Evolutionary conservation across 192 early-diverging fungal species (phyloP), one percentile per base, ranked within the genome.

Genomic region (Podila horticola): DNA sequence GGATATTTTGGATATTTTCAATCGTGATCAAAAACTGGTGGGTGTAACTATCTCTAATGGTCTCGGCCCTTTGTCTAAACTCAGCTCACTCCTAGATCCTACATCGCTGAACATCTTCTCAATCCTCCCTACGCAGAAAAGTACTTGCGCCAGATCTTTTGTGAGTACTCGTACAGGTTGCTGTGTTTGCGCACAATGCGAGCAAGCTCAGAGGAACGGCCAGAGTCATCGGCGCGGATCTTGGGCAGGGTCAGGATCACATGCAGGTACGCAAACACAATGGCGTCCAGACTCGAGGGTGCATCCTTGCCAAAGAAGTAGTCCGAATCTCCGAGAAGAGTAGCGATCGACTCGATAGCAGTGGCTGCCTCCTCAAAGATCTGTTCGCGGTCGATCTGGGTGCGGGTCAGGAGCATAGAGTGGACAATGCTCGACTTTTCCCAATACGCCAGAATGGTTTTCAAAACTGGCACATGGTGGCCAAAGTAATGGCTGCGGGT

Each of bases 401-500:
- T 60, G 11, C 77, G 71, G n/a, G 77, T 81, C 30, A 69, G 62
- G 31, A 81, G 71, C 77, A 81, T 81, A 1, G 77, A 64, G 48
- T 71, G 13, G 33, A 72, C 77, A 57, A 81, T 57, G 19, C 51
- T 48, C 2, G 77, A 81, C 41, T 73, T 81, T n/a, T 63, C 66
- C 5, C 58, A 33, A 50, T 81, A 81, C 0, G 66, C 51, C 9
- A 81, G 66, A 7, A 81, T 12, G 1, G 33, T 68, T 6, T 60
- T 31, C 19, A 81, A 62, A 19, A 73, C 29, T 55, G 66, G 63
- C 30, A 69, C 67, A 55, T 81, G 36, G 52, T 81, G 77, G 24
- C 77, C 77, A 69, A 72, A 81, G 36, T 81, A 81, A 49, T 81
- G 77, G 36, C 67, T 64, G 20, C 77, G 71, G 10, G 77, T 81